phyloP scores from a whole-genome alignment of 179 eudicot species.

The Heliamphora pulchella region DNA sequence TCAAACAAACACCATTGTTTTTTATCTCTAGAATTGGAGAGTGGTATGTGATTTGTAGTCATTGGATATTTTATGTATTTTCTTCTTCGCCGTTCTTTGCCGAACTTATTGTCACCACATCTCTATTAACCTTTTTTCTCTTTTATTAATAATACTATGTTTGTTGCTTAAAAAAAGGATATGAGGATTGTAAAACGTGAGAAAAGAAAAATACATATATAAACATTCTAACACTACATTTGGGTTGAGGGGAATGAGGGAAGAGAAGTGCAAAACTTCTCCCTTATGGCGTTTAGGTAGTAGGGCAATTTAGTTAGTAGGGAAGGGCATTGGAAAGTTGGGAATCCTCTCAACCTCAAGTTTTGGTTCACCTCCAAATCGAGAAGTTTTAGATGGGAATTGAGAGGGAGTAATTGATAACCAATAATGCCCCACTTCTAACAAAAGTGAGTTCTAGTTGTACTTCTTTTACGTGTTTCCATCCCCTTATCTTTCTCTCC shows the following conservation, averaged over 20 bases:
- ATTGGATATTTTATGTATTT: too few species aligned
- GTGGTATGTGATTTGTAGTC: too few species aligned
- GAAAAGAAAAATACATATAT: too few species aligned
- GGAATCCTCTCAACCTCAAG: background rate
- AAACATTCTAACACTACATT: too few species aligned
- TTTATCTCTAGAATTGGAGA: too few species aligned
- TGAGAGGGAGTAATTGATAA: background rate
- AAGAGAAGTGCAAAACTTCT: background rate
- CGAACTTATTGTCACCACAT: too few species aligned
- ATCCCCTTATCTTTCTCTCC: background rate
- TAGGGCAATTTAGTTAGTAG: background rate
- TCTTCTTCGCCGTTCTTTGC: too few species aligned
- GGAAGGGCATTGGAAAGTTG: background rate
- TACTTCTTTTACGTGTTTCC: background rate
- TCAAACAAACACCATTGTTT: too few species aligned
- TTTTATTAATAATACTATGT: too few species aligned
- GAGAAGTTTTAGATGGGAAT: background rate
- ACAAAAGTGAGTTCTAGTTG: background rate
- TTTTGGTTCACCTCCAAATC: background rate
- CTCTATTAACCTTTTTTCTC: too few species aligned
- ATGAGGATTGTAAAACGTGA: too few species aligned
- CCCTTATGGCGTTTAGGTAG: background rate
- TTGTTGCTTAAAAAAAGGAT: too few species aligned
- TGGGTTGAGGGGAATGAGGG: background rate
- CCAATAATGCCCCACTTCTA: background rate